Percentiles rank a stretch among this genome's conserved stretches.
Evolutionary conservation across 257 asterid species (phyloP).

Genomic region (Petrea volubilis): DNA sequence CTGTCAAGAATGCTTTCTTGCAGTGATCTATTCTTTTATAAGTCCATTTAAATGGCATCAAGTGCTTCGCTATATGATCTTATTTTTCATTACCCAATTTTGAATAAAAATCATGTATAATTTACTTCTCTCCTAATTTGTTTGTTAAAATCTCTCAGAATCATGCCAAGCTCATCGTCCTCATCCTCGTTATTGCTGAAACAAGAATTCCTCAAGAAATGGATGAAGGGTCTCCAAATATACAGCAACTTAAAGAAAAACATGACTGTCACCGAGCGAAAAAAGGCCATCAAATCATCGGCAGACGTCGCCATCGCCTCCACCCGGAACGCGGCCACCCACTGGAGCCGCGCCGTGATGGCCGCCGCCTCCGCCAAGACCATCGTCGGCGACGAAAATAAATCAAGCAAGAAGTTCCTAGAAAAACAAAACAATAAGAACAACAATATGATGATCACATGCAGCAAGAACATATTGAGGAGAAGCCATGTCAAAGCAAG

Average conservation of each 20-base stretch:
- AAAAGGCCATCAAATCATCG: conserved; percentile 63
- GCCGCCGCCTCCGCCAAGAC: conserved; percentile 27
- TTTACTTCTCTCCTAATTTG: too few relatives aligned
- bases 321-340: conserved; percentile 39
- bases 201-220: conserved; percentile 70
- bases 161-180: conserved; percentile 35
- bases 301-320: conserved; percentile 91
- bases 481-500: conserved; percentile 26
- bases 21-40: too few relatives aligned
- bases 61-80: too few relatives aligned
- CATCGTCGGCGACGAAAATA: conserved; percentile 33
- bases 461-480: conserved; percentile 49
- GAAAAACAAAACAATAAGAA: background rate
- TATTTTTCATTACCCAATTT: too few relatives aligned
- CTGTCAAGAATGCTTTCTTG: too few relatives aligned
- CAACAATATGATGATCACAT: conserved; percentile 10
- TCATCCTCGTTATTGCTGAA: conserved; percentile 30
- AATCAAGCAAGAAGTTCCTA: conserved; percentile 26
- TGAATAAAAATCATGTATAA: too few relatives aligned
- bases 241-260: conserved; percentile 42
- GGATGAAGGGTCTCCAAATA: conserved; percentile 68
- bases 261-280: conserved; percentile 58
- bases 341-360: conserved; percentile 58
- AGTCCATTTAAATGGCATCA: too few relatives aligned
- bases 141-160: conserved; percentile 21